These are phyloP conservation scores for Stramenopiles sp. DNA, from an alignment of 352 stramenopile genomes.

Conservation along the genomic window DNA sequence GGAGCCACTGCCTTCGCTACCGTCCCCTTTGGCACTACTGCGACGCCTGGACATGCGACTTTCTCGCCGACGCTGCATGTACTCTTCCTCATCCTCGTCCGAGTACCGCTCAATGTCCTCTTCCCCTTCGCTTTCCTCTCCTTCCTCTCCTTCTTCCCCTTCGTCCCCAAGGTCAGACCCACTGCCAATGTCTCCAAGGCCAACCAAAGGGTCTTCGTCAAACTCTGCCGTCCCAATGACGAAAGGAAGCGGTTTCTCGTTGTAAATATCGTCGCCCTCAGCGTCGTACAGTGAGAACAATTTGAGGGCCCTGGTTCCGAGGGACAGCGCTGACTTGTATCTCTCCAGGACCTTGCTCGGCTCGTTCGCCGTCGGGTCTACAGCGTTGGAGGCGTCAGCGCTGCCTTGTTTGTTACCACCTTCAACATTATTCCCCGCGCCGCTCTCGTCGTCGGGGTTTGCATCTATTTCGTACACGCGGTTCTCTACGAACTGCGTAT, in stretches of 20 bases:
- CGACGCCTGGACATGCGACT: not conserved
- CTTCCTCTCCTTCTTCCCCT: not conserved
- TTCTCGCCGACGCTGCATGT: not conserved
- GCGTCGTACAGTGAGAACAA: conserved; percentile 54
- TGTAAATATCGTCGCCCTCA: conserved; percentile 56
- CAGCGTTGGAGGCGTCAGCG: conserved; percentile 1
- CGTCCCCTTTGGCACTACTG: not conserved
- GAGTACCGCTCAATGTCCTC: not conserved
- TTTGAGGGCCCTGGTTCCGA: conserved; percentile 54
- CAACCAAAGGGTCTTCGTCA: conserved; percentile 52
- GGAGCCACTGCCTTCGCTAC: not conserved
- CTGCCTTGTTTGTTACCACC: conserved; percentile 8
- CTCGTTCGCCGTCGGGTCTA: conserved; percentile 15
- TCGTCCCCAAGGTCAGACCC: not conserved
- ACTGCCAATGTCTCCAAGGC: conserved; percentile 29
- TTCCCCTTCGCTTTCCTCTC: not conserved
- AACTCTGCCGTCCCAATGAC: conserved; percentile 62
- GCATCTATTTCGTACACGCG: conserved; percentile 62
- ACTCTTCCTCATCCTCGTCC: not conserved
- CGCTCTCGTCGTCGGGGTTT: conserved; percentile 28
- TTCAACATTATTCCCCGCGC: not conserved
- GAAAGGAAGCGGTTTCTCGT: conserved; percentile 53
- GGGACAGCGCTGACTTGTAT: conserved; percentile 45
- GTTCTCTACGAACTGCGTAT: conserved; percentile 67
- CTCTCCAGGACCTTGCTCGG: conserved; percentile 36